Evolutionary conservation across 164 flowering plant species (phyloP), one percentile per base, ranked within the genome.

Genomic region (Sedum album): DNA sequence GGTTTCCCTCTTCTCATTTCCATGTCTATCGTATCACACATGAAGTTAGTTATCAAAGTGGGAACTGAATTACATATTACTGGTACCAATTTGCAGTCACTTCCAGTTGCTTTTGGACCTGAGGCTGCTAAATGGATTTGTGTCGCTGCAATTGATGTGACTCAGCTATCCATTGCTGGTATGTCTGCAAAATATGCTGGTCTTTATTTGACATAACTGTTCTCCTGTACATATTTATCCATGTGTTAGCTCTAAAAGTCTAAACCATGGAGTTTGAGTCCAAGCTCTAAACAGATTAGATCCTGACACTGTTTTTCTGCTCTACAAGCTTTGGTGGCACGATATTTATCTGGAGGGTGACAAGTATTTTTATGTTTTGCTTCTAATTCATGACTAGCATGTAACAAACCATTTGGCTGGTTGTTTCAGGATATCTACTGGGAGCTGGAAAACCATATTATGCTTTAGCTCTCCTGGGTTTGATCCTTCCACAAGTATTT

Each of bases 111-210:
- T 69, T 93, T 94, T 81, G 98, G 98, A 53, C 60, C 84, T 76
- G 96, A 93, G 76, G 77, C 94, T 77, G 97, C 98, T 38, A 93
- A 93, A 80, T 93, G 98, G 97, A 91, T 93, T 31, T 91, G 93
- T 67, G 93, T 93, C 66, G 96, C 94, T 51, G 94, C 97, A 18
- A 93, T 93, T 57, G 96, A 93, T 79, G 74, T 93, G 48, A 91
- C 98, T 73, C 97, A 91, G 71, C 9, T 89, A 66, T 81, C 96
- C 49, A 79, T 91, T 39, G 96, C 91, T 66, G 98, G 97, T 93
- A 81, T 44, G 35, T 31, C 65, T 60, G 20, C 36, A 51, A 6
- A n/a, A 21, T 51, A 7, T 6, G 5, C 21, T 0, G 57, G 2
- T 51, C 21, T 5, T 26, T n/a, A 51, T 51, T 5, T 51, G 57